Evolutionary conservation across 108 stramenopile genomes (phyloP), one percentile per base, ranked within the genome.

Genomic region (Cylindrotheca fusiformis): DNA sequence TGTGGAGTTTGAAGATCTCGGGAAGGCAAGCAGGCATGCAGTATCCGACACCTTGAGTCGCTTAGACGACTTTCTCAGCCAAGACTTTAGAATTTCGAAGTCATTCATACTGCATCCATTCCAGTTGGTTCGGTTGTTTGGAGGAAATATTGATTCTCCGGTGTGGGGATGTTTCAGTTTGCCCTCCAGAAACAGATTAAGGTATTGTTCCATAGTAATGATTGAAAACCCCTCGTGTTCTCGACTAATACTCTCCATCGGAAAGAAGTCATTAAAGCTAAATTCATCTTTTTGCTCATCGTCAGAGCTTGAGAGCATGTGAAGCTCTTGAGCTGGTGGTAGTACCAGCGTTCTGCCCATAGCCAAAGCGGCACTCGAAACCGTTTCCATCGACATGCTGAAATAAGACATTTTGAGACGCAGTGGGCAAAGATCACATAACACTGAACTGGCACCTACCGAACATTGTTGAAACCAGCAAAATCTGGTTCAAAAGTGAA

Each of bases 381-480:
- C 57, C 14, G 77, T 72, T 60, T 78, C 76, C 70, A 62, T 65
- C 41, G 55, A 41, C 36, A 41, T 41, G 6, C 36, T 41, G 14
- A 41, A 41, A 41, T 6, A 41, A 41, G 36, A 6, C 10, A 41
- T 41, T 41, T 10, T 41, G 36, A 41, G 36, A 10, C 36, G 14
- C 36, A 41, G 14, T 14, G 36, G 6, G 6, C 36, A 41, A 10
- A 41, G n/a, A n/a, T n/a, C n/a, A n/a, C n/a, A n/a, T n/a, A n/a
- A n/a, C n/a, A n/a, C n/a, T n/a, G n/a, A n/a, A 41, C 93, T 14
- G 14, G 14, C 14, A 41, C 36, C 36, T 41, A 41, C 26, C 96
- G 88, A 64, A 95, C 88, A 70, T 97, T 97, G 72, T 97, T 97
- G 68, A 84, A 97, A 1, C 96, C 96, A 44, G 71, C 78, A n/a